phyloP scores from a whole-genome alignment of 768 basidiomycete genomes.

The Collybia sp. region DNA sequence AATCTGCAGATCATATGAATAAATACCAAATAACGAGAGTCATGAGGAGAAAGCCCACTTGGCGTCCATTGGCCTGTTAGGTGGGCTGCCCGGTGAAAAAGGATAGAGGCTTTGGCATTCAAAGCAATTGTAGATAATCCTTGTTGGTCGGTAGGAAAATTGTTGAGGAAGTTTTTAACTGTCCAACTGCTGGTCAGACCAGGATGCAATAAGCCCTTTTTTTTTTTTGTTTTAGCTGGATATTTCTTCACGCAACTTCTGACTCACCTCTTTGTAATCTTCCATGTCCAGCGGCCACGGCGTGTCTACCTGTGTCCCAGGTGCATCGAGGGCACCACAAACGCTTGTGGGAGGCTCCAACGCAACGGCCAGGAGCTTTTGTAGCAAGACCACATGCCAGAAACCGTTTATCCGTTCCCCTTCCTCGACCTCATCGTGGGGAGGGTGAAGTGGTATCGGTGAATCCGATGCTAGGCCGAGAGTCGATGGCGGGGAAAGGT shows the following conservation, averaged over 20 bases:
- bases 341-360: slow-evolving; percentile 50
- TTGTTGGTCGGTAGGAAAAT: slow-evolving; percentile 21
- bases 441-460: slow-evolving; percentile 36
- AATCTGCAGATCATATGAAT: slow-evolving; percentile 23
- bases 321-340: slow-evolving; percentile 47
- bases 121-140: slow-evolving; percentile 35
- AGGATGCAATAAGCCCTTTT: slow-evolving; percentile 39
- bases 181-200: slow-evolving; percentile 43
- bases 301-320: slow-evolving; percentile 45
- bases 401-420: slow-evolving; percentile 65
- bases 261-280: slow-evolving; percentile 31
- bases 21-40: neutral
- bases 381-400: slow-evolving; percentile 57
- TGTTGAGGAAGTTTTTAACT: slow-evolving; percentile 42
- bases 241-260: slow-evolving; percentile 1
- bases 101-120: slow-evolving; percentile 48
- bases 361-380: slow-evolving; percentile 51
- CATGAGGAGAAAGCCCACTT: slow-evolving; percentile 21
- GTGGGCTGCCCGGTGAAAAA: slow-evolving; percentile 55
- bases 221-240: slow-evolving; percentile 8
- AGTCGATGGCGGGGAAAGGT: slow-evolving; percentile 27
- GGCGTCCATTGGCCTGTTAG: slow-evolving; percentile 44
- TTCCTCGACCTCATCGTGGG: slow-evolving; percentile 47
- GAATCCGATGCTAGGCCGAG: slow-evolving; percentile 36
- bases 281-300: slow-evolving; percentile 47